Evolutionary conservation across 2,329 filamentous ascomycete genomes (phyloP), one percentile per base, ranked within the genome.

Genomic region (Xylaria sp.): DNA sequence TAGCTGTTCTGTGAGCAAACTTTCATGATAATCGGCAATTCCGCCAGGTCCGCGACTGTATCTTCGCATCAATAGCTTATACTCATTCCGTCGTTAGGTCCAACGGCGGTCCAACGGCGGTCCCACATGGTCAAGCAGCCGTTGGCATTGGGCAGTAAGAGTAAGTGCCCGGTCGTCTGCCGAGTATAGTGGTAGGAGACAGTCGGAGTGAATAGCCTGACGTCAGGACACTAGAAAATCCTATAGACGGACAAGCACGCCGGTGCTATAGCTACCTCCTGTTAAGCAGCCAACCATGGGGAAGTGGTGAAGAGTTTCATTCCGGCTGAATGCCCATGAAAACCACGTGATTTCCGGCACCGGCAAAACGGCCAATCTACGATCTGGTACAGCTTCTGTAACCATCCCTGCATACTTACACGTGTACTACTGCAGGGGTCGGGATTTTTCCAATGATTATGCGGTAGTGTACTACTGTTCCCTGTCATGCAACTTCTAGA

Each of bases 351-450:
- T 57, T 57, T 47, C 35, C 43, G 54, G 40, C 41, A 37, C 40
- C 54, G 21, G 47, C 35, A 59, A 52, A 59, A 48, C 58, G 21
- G 38, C 48, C 38, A 49, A 48, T 49, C 48, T 46, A 23, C 47
- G 33, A 63, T 59, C 41, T 55, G 21, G 51, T 19, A 41, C 40
- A n/a, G 33, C 23, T 55, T 43, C 27, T 56, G 46, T 56, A 44
- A 56, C 40, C 56, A 63, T 63, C 60, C 60, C 52, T 63, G 60
- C 56, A 63, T 49, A 35, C 21, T 40, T 21, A 37, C n/a, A n/a
- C n/a, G n/a, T 35, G 7, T 33, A 15, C 51, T 54, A 44, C 51
- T 59, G 53, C 53, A 61, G 58, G 58, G 47, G 47, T 38, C 15
- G 55, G 46, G 31, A 27, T 52, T 37, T 35, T 56, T 44, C 33